Percentiles rank a stretch among this genome's conserved stretches.
These are phyloP conservation scores for Inga leiocalycina DNA, from an alignment of 306 rosid species.

Conservation along the genomic window DNA sequence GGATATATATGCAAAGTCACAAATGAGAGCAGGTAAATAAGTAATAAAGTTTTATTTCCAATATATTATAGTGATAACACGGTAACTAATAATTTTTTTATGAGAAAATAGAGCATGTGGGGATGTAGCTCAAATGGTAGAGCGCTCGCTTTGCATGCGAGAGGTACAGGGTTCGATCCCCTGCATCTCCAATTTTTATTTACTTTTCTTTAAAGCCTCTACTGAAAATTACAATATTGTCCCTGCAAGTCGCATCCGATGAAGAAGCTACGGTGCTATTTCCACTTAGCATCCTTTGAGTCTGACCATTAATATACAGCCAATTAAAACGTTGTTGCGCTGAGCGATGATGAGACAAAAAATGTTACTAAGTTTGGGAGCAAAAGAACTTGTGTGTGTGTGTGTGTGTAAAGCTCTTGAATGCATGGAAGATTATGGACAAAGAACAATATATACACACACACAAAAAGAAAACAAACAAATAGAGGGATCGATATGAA, in stretches of 20 bases:
- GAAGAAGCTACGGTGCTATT: no score
- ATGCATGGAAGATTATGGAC: not conserved
- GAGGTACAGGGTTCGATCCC: slow-evolving; percentile 42
- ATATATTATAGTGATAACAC: no score
- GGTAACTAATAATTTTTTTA: accelerated
- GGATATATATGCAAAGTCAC: not conserved
- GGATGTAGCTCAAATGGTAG: slow-evolving; percentile 53
- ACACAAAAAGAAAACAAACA: not conserved
- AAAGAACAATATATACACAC: not conserved
- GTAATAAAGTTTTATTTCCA: not conserved
- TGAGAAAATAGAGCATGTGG: accelerated
- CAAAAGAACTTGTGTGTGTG: not conserved
- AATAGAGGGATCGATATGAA: not conserved
- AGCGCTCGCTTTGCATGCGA: slow-evolving; percentile 42
- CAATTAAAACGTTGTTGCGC: not conserved
- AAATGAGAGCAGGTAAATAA: not conserved
- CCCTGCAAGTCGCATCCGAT: not conserved
- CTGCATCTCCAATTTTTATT: slow-evolving; percentile 41
- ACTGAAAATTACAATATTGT: not conserved
- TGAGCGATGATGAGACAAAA: no score
- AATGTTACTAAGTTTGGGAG: not conserved
- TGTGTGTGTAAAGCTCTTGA: not conserved
- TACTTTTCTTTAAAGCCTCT: not conserved
- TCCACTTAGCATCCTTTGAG: no score
- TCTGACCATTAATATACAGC: no score